Evolutionary conservation across 2,329 filamentous ascomycete species (phyloP), one percentile per base, ranked within the genome.

Genomic region (Periconia sp.): DNA sequence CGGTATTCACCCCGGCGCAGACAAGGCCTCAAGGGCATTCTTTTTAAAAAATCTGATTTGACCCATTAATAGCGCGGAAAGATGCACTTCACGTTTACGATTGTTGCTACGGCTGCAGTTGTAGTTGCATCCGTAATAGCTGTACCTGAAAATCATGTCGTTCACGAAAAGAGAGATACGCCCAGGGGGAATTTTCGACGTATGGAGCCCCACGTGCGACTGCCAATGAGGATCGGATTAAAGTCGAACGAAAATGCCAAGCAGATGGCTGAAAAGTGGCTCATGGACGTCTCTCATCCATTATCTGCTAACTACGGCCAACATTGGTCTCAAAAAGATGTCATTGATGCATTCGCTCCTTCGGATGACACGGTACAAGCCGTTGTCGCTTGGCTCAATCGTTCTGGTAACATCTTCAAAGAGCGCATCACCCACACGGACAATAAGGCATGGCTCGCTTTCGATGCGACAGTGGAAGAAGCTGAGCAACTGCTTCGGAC

Each of bases 401-500:
- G 43, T 3, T 35, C 50, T 23, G 61, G 60, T n/a, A 52, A 63
- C 32, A 29, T 43, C 6, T 17, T 36, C 9, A 44, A 36, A 5
- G 36, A 36, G 7, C 34, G 35, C 6, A 42, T 49, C 12, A 26
- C 41, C 13, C 41, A 50, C 18, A 46, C 41, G 4, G 11, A 29
- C 16, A 38, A 38, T 19, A 38, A 38, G 18, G 36, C 24, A 22
- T 38, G 36, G 36, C 57, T 75, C 3, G 65, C 69, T 10, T 74
- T 76, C 41, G 63, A 72, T 17, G 65, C 68, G 0, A 57, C 64
- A 2, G 64, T 69, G 2, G 52, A 57, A 10, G 69, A 73, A 32
- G 59, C 70, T 3, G 72, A 75, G 43, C 42, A 46, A 3, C 51
- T 76, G 19, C 56, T 76, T 5, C 59, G 61, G 22, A 67, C 73